Evolutionary conservation across 1,284 basidiomycete species (phyloP), one percentile per base, ranked within the genome.

Genomic region (Ceratobasidium papillatum): DNA sequence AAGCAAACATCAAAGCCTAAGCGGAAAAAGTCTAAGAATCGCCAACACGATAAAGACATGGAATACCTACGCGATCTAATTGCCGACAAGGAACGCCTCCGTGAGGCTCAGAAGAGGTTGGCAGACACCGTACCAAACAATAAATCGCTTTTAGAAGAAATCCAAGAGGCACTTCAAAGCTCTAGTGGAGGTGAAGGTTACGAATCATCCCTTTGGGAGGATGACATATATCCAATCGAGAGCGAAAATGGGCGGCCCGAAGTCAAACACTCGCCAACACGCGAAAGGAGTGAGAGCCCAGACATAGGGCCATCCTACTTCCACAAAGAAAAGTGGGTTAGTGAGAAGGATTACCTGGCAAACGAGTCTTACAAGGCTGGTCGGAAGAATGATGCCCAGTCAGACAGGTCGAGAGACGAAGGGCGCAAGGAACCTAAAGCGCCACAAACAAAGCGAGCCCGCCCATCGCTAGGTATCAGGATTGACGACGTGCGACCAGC

Each of bases 301-400:
- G 17, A 17, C 11, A 43, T 43, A 3, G 43, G 43, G 2, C 63
- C 47, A 22, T 49, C 63, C 3, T 65, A 65, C 19, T 65, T 65
- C 30, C 32, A 51, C 11, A 65, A 65, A 25, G 63, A 19, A 7
- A 65, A 65, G 22, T 65, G 63, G 63, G 63, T 65, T 3, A 12
- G 22, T 0, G 47, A 38, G 0, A 12, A 3, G n/a, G 63, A 51
- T n/a, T 65, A 52, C 32, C 19, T 38, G 30, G 30, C 30, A 17
- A 49, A 65, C 22, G 17, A 38, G 34, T 4, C 14, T n/a, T 65
- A 52, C 63, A 52, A 65, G 34, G 19, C 4, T 2, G 0, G 9
- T 14, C 1, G 3, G 12, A 22, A 30, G 30, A 11, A 32, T 11
- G 25, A 38, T 14, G 22, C 11, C 5, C 32, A 30, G 19, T 14